Evolutionary conservation across 2,329 filamentous ascomycete genomes (phyloP), one percentile per base, ranked within the genome.

Genomic region (Ophiostoma piceae): DNA sequence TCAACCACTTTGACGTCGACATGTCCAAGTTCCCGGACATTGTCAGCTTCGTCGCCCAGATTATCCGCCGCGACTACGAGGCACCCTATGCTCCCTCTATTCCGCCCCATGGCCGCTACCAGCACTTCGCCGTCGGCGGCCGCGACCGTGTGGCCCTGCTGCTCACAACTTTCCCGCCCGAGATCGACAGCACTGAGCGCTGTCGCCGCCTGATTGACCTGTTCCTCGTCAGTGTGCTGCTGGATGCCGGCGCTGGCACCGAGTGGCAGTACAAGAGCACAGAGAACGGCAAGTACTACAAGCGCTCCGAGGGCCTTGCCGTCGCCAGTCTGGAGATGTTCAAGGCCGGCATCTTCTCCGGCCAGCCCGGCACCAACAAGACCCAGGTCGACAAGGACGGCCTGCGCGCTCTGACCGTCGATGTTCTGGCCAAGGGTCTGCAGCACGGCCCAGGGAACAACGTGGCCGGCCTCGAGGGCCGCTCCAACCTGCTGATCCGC

Each of bases 201-300:
- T 92, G 90, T 71, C 88, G 91, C 73, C 86, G 92, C 72, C 80
- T 94, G 72, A 85, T 94, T 64, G 87, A 89, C 74, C 77, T 89
- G 8, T 89, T 89, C 77, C 83, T 88, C 66, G 84, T 87, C 2
- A 87, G 85, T 0, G 85, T 88, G 0, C 79, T 88, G 19, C 78
- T 87, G 0, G 85, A 88, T 73, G 92, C 95, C 4, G 95, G 95
- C 57, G 93, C 95, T 1, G 95, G 95, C 57, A 94, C 88, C 2
- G 85, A 88, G 74, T 99, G 95, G 95, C 90, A 88, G 74, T 99
- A 97, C 82, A 95, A 92, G 82, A 96, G 92, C 77, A 89, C 89
- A 73, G 93, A 96, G 77, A 96, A 93, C 73, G 92, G 92, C 70
- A 90, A 89, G 72, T 79, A 90, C 57, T 98, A 94, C 79, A 85